Evolutionary conservation across 768 basidiomycete species (phyloP).

Genomic region (Coprinellus micaceus): DNA sequence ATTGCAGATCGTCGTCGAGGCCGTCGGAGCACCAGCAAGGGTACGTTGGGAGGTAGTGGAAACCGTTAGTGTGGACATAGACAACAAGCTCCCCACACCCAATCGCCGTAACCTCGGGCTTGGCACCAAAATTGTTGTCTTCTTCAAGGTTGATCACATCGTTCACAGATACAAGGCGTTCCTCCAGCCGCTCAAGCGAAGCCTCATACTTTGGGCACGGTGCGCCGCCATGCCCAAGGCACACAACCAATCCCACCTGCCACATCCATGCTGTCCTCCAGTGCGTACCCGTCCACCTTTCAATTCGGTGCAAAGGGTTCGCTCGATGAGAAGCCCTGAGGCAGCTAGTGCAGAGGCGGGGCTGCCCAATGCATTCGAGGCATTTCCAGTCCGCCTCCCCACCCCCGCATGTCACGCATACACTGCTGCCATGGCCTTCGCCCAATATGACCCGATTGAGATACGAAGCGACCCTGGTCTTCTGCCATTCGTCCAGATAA

Average conservation of each 20-base stretch:
- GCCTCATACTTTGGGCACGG: constrained; percentile 13
- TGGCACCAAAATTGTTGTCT: background rate
- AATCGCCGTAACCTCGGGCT: background rate
- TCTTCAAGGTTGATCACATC: background rate
- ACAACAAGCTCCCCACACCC: background rate
- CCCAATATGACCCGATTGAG: background rate
- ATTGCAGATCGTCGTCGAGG: background rate
- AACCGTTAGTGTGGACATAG: constrained; percentile 16
- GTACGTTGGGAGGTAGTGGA: constrained; percentile 13
- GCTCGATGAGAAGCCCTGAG: background rate
- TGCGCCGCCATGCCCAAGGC: constrained; percentile 18
- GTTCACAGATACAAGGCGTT: background rate
- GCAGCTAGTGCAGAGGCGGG: background rate
- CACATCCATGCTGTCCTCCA: constrained; percentile 14
- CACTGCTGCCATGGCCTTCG: background rate
- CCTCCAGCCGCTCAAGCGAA: background rate
- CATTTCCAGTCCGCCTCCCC: background rate
- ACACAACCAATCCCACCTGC: constrained; percentile 17
- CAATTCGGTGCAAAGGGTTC: constrained; percentile 17
- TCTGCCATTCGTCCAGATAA: background rate
- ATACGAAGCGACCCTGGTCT: background rate
- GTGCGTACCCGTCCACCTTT: constrained; percentile 18
- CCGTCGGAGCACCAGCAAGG: constrained; percentile 8
- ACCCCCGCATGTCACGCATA: background rate
- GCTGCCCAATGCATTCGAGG: background rate